Conservation (phyloP, 1,284 basidiomycete species). For the Melanopsichium pennsylvanicum region DNA sequence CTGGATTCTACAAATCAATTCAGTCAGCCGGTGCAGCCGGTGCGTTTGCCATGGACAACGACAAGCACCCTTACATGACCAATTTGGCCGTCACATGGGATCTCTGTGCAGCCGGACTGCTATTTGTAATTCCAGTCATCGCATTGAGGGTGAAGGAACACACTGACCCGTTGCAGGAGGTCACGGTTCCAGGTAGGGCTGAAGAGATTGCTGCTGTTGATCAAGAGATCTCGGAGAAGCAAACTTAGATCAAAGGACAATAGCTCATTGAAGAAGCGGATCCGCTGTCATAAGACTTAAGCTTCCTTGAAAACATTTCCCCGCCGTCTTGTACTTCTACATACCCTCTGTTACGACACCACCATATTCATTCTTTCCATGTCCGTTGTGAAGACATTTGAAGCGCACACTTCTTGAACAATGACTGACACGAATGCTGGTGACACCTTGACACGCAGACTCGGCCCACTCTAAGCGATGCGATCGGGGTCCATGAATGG, state of each 20-base stretch:
- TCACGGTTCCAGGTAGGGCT: constrained; percentile 49
- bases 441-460: too few relatives aligned
- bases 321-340: constrained; percentile 1
- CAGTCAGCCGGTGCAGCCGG: constrained; percentile 56
- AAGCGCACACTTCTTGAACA: too few relatives aligned
- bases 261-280: too few relatives aligned
- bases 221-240: constrained; percentile 18
- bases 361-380: too few relatives aligned
- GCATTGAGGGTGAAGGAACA: constrained; percentile 46
- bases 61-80: constrained; percentile 52
- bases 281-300: too few relatives aligned
- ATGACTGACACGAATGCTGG: too few relatives aligned
- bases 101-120: constrained; percentile 47
- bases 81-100: constrained; percentile 56
- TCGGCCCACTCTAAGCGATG: too few relatives aligned
- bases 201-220: constrained; percentile 41
- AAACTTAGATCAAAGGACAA: too few relatives aligned
- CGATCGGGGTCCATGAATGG: too few relatives aligned
- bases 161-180: constrained; percentile 44
- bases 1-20: constrained; percentile 58
- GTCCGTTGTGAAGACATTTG: too few relatives aligned
- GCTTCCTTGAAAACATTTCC: not conserved
- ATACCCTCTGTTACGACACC: not conserved
- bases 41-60: constrained; percentile 52
- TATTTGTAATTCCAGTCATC: constrained; percentile 52